Percentiles rank a stretch among this genome's conserved stretches.
Evolutionary conservation across 2,329 filamentous ascomycete species (phyloP).

Genomic region (Monosporascus cannonballus): DNA sequence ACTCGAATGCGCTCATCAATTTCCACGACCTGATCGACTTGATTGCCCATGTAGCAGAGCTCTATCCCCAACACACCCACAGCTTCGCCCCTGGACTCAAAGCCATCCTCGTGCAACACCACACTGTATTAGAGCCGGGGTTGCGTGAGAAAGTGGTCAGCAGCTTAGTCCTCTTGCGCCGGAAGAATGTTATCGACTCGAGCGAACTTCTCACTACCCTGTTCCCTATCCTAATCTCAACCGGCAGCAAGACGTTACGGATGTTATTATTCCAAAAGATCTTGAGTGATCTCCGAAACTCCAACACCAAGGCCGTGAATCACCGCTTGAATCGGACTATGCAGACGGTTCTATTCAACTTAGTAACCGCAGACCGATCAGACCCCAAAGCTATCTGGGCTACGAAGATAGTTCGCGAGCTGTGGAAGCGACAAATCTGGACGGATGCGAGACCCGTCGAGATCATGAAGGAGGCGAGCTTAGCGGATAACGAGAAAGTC

Average conservation of each 20-base stretch:
- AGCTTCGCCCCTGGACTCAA: constrained; percentile 77
- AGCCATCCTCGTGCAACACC: constrained; percentile 73
- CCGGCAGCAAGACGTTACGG: constrained; percentile 83
- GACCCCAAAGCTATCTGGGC: constrained; percentile 91
- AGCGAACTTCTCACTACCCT: constrained; percentile 76
- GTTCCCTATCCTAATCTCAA: constrained; percentile 91
- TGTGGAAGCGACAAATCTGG: constrained; percentile 97
- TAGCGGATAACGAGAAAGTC: constrained; percentile 91
- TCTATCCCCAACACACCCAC: constrained; percentile 75
- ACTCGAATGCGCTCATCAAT: constrained; percentile 71
- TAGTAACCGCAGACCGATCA: constrained; percentile 77
- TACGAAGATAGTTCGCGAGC: constrained; percentile 86
- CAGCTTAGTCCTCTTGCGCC: constrained; percentile 76
- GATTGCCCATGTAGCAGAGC: constrained; percentile 87
- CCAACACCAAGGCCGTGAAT: constrained; percentile 82
- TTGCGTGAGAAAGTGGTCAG: constrained; percentile 91
- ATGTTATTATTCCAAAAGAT: constrained; percentile 80
- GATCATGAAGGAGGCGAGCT: constrained; percentile 89
- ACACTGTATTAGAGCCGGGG: constrained; percentile 75
- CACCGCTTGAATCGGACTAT: constrained; percentile 90
- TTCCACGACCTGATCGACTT: constrained; percentile 91
- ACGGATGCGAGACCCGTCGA: constrained; percentile 92
- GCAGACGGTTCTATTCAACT: constrained; percentile 87
- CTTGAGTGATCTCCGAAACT: constrained; percentile 78
- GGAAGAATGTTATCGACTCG: constrained; percentile 90